Percentiles rank a stretch among this genome's conserved stretches.
These are phyloP conservation scores for Borealophlyctis nickersoniae DNA, from an alignment of 192 early-diverging fungal genomes.

Conservation along the genomic window DNA sequence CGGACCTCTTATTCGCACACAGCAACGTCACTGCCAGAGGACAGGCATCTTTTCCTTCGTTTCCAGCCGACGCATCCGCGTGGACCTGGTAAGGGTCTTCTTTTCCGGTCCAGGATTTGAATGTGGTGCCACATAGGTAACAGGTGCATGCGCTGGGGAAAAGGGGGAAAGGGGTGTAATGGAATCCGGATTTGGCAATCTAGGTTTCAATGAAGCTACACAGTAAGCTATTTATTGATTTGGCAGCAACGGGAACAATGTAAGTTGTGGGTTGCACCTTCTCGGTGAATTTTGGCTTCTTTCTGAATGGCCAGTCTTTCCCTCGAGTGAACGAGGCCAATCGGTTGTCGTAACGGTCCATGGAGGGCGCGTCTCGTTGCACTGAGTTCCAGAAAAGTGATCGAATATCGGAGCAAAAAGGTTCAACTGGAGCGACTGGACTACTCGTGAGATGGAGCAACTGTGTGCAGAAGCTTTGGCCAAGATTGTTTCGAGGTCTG, in stretches of 20 bases:
- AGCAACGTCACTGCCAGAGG: background rate
- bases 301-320: background rate
- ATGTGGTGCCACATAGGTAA: background rate
- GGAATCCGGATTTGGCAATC: background rate
- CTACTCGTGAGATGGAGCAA: no score
- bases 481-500: no score
- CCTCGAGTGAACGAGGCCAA: background rate
- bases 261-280: background rate
- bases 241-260: background rate
- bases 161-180: background rate
- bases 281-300: background rate
- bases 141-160: background rate
- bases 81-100: background rate
- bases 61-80: background rate
- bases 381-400: no score
- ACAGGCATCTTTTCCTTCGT: background rate
- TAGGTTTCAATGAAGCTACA: background rate
- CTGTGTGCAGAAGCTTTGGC: no score
- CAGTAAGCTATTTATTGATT: no score
- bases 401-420: no score
- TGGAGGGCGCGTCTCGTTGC: no score
- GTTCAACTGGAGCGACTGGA: no score
- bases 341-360: background rate
- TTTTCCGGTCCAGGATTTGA: background rate
- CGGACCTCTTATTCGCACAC: background rate